phyloP scores from a whole-genome alignment of 169 alveolate species.

The Plasmodium malariae region DNA sequence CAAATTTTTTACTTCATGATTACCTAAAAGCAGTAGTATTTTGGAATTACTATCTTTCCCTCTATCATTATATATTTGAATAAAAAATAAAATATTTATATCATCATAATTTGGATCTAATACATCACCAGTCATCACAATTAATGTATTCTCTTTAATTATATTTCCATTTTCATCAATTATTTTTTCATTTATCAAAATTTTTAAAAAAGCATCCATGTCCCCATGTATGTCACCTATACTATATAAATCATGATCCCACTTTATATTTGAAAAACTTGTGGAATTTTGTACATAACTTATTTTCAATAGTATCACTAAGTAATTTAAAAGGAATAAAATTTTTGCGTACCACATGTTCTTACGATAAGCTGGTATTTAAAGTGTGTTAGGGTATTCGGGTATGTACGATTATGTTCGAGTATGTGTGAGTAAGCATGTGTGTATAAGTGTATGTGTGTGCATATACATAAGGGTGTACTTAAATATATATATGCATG shows the following conservation, averaged over 20 bases:
- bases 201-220: constrained; percentile 60
- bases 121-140: constrained; percentile 69
- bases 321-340: background rate
- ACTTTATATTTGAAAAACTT: constrained; percentile 39
- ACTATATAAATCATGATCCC: constrained; percentile 59
- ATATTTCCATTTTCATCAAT: constrained; percentile 37
- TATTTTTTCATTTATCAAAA: constrained; percentile 43
- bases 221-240: constrained; percentile 71
- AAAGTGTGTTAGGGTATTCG: too few relatives aligned
- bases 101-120: constrained; percentile 71
- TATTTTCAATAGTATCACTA: constrained; percentile 6
- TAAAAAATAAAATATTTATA: constrained; percentile 65
- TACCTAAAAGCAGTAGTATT: constrained; percentile 45
- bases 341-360: constrained; percentile 13
- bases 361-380: too few relatives aligned
- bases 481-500: too few relatives aligned
- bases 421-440: background rate
- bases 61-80: constrained; percentile 36
- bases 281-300: constrained; percentile 20
- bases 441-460: background rate
- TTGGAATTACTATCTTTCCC: constrained; percentile 30
- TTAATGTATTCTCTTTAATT: constrained; percentile 26
- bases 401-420: too few relatives aligned
- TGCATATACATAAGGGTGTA: background rate
- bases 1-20: constrained; percentile 63